Conservation (phyloP, 208 protist genomes). For the Baffinella frigidus region DNA sequence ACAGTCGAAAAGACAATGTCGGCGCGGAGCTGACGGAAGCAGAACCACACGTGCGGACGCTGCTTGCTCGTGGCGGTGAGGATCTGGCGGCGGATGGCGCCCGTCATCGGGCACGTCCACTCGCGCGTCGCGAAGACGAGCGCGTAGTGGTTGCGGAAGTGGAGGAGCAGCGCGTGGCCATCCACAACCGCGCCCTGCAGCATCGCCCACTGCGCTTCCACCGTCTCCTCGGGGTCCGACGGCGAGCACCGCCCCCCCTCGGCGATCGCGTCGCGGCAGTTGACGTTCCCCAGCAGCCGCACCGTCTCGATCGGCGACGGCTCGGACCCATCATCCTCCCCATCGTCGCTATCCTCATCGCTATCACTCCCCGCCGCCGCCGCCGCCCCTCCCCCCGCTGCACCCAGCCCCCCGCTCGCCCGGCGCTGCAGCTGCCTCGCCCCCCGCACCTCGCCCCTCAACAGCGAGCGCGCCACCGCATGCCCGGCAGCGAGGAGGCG, state of each 20-base stretch:
- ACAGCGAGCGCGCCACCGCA: not conserved
- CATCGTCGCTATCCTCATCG: not conserved
- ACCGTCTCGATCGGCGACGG: not conserved
- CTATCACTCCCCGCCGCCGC: not conserved
- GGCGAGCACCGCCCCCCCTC: slow-evolving; percentile 9
- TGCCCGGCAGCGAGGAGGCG: not conserved
- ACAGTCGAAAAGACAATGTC: slow-evolving; percentile 17
- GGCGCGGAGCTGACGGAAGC: slow-evolving; percentile 40
- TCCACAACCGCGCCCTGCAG: not conserved
- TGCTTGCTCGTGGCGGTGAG: slow-evolving; percentile 1
- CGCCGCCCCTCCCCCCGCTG: not conserved
- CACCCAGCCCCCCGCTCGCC: not conserved
- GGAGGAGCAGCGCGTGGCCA: not conserved
- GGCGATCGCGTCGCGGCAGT: not conserved
- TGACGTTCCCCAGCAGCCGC: not conserved
- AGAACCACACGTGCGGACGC: slow-evolving; percentile 37
- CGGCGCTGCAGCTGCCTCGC: not conserved
- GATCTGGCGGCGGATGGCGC: not conserved
- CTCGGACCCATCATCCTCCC: not conserved
- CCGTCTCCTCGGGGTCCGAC: not conserved
- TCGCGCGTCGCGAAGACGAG: slow-evolving; percentile 36
- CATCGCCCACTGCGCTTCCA: not conserved
- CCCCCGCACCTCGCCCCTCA: not conserved
- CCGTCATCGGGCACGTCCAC: not conserved
- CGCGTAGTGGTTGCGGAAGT: slow-evolving; percentile 45